Evolutionary conservation across 352 stramenopile genomes (phyloP).

Genomic region (Poterioochromonas sp.): DNA sequence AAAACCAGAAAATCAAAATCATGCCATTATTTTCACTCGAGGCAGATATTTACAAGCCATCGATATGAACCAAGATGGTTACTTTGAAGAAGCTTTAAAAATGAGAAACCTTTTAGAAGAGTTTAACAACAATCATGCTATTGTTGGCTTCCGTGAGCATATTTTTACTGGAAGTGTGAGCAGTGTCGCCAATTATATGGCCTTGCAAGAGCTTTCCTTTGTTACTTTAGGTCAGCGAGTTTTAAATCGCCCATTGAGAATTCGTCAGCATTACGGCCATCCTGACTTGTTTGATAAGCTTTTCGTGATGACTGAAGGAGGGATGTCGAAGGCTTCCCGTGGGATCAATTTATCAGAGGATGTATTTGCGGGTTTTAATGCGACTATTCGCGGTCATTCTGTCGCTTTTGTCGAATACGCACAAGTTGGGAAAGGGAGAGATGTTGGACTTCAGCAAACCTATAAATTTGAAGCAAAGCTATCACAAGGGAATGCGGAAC

Average conservation of each 20-base stretch:
- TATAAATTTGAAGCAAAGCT: conserved; percentile 99
- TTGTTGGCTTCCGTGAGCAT: conserved; percentile 95
- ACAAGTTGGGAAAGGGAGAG: conserved; percentile 94
- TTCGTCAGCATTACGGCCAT: conserved; percentile 96
- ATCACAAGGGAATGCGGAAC: conserved; percentile 78
- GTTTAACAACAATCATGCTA: conserved; percentile 84
- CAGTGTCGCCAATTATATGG: conserved; percentile 98
- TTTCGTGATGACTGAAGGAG: conserved; percentile 96
- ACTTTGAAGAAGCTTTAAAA: conserved; percentile 96
- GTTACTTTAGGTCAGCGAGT: conserved; percentile 94
- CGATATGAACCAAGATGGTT: conserved; percentile 99
- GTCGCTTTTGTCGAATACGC: conserved; percentile 97
- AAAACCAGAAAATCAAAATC: conserved; percentile 99
- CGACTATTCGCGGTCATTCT: conserved; percentile 83
- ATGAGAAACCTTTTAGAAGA: conserved; percentile 97
- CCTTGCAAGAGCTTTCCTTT: conserved; percentile 95
- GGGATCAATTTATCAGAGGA: conserved; percentile 98
- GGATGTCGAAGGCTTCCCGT: conserved; percentile 96
- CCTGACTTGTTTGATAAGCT: conserved; percentile 99
- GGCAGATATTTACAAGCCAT: conserved; percentile 96
- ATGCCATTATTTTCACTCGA: conserved; percentile 95
- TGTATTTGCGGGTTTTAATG: conserved; percentile 99
- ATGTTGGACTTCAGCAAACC: conserved; percentile 99
- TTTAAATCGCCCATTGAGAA: conserved; percentile 83
- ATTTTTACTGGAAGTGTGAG: conserved; percentile 98